Conservation (phyloP, 2,329 filamentous ascomycete species). For the Daldinia sp. region DNA sequence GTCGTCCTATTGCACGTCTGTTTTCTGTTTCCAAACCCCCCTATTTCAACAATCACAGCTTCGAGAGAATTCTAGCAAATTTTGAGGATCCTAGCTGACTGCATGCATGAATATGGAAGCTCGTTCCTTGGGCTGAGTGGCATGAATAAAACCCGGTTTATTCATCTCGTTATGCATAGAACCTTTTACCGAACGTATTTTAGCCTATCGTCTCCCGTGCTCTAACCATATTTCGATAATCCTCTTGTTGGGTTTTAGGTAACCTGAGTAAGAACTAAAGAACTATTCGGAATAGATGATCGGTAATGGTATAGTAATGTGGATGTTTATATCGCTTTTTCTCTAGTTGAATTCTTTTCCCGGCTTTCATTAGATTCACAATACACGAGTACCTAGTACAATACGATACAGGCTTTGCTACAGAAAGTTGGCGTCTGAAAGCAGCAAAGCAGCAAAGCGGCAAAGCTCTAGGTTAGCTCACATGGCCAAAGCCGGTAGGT, state of each 20-base stretch:
- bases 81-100: conserved; percentile 24
- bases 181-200: conserved; percentile 8
- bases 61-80: conserved; percentile 21
- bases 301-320: background rate
- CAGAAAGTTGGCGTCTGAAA: conserved; percentile 7
- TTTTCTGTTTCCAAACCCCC: conserved; percentile 31
- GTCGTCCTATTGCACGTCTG: conserved; percentile 27
- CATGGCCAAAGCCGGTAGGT: conserved; percentile 25
- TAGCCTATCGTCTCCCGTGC: background rate
- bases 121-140: conserved; percentile 17
- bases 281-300: too few relatives aligned
- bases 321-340: background rate
- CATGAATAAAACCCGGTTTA: conserved; percentile 18
- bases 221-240: background rate
- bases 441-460: too few relatives aligned
- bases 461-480: too few relatives aligned
- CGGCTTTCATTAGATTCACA: conserved; percentile 1
- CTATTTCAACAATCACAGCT: conserved; percentile 17
- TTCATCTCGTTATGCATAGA: conserved; percentile 21
- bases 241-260: background rate
- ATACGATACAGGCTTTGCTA: too few relatives aligned
- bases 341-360: background rate
- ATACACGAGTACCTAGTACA: too few relatives aligned
- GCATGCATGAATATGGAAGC: conserved; percentile 30
- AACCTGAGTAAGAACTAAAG: too few relatives aligned